phyloP scores from a whole-genome alignment of 192 early-diverging fungal species.

The Obelidium mucronatum region DNA sequence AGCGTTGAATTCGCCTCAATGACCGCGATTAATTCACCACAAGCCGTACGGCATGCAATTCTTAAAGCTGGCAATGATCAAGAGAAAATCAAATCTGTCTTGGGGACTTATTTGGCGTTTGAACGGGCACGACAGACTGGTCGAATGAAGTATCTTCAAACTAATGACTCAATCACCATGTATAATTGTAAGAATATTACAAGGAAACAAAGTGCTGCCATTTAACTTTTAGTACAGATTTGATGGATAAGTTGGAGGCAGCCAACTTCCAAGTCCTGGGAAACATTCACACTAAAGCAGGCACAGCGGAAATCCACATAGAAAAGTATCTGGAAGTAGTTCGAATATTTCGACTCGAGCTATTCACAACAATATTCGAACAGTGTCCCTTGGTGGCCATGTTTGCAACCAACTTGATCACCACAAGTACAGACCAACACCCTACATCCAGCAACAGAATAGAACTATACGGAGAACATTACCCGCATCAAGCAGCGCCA shows the following conservation, averaged over 20 bases:
- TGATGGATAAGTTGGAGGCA: not conserved
- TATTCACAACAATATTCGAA: not conserved
- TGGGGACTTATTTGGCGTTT: slow-evolving; percentile 6
- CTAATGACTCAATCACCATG: not conserved
- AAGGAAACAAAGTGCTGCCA: no score
- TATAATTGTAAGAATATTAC: not conserved
- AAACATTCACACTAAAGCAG: not conserved
- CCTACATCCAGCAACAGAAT: not conserved
- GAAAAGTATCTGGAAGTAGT: slow-evolving; percentile 5
- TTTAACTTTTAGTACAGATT: not conserved
- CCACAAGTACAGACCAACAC: not conserved
- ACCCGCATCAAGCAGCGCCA: not conserved
- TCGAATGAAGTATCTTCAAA: not conserved
- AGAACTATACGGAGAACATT: not conserved
- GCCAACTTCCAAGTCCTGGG: slow-evolving; percentile 1
- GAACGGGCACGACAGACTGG: not conserved
- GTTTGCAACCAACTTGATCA: not conserved
- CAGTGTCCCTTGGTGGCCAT: not conserved
- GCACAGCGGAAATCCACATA: not conserved
- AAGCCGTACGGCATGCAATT: not conserved
- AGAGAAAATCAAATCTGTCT: slow-evolving; percentile 9
- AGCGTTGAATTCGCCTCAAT: not conserved
- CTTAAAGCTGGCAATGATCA: not conserved
- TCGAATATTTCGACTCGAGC: not conserved
- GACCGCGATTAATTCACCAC: not conserved